phyloP scores from a whole-genome alignment of 225 moss, liverwort and hornwort genomes.

The Pleurozium schreberi region DNA sequence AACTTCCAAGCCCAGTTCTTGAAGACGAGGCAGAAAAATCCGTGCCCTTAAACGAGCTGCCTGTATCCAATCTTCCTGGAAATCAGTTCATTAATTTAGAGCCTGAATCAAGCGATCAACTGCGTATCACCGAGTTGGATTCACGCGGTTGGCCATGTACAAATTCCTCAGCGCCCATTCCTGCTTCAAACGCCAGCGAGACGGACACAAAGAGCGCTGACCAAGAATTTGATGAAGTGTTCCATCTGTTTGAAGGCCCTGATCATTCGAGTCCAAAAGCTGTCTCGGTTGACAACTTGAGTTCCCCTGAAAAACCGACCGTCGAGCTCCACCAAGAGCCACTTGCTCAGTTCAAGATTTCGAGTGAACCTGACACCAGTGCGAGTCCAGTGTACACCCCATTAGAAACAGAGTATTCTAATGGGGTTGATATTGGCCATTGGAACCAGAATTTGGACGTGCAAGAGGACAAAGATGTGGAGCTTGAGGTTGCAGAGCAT shows the following conservation, averaged over 20 bases:
- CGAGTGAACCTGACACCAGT: background rate
- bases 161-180: background rate
- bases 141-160: background rate
- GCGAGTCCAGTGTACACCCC: background rate
- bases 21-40: background rate
- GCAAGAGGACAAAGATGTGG: background rate
- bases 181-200: background rate
- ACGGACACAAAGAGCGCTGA: background rate
- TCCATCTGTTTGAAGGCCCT: background rate
- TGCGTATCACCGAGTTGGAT: background rate
- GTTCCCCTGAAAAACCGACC: background rate
- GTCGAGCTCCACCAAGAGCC: background rate
- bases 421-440: background rate
- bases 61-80: background rate
- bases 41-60: background rate
- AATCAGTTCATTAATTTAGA: background rate
- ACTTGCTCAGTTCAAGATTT: background rate
- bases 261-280: background rate
- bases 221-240: conserved; percentile 7
- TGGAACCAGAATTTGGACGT: background rate
- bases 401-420: background rate
- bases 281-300: background rate
- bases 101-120: background rate
- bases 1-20: background rate
- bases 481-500: background rate